A percentile compares a stretch with the other conserved stretches of the same genome.
phyloP scores from a whole-genome alignment of 306 rosid species.

The Medicago arabica region DNA sequence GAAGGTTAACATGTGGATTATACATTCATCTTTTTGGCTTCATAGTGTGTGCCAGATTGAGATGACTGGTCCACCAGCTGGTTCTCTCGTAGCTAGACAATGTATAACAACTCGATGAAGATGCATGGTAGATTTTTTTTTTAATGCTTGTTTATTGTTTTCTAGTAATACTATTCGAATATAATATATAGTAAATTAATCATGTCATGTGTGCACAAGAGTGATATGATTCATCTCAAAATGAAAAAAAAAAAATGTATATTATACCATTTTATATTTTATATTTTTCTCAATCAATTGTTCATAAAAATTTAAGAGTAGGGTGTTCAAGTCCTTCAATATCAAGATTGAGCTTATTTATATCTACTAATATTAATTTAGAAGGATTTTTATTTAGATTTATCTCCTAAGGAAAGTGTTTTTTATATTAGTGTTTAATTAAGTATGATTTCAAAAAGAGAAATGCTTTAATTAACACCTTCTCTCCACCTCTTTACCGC shows the following conservation, averaged over 20 bases:
- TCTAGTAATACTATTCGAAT: constrained; percentile 4
- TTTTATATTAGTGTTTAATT: not conserved
- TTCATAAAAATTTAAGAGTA: constrained; percentile 25
- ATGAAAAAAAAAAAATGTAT: not conserved
- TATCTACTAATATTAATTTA: not conserved
- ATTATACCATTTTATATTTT: not conserved
- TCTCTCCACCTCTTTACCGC: too few species aligned
- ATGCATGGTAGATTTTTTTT: constrained; percentile 4
- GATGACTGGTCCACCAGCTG: constrained; percentile 90
- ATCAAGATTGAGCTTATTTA: not conserved
- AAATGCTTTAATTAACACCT: too few species aligned
- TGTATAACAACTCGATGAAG: constrained; percentile 72
- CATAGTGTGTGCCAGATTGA: constrained; percentile 76
- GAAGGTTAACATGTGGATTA: constrained; percentile 60
- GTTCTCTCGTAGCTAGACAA: constrained; percentile 68
- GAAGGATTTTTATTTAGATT: not conserved
- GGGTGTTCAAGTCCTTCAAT: constrained; percentile 7
- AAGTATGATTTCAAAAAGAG: too few species aligned
- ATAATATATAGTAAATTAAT: constrained; percentile 19
- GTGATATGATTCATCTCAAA: not conserved
- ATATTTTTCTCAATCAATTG: not conserved
- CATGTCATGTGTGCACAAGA: too few species aligned
- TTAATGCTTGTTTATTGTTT: constrained; percentile 7
- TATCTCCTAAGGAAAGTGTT: not conserved
- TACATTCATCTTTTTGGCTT: constrained; percentile 70